Evolutionary conservation across 83 land plant species (phyloP), one percentile per base, ranked within the genome.

Genomic region (Diphasiastrum complanatum): DNA sequence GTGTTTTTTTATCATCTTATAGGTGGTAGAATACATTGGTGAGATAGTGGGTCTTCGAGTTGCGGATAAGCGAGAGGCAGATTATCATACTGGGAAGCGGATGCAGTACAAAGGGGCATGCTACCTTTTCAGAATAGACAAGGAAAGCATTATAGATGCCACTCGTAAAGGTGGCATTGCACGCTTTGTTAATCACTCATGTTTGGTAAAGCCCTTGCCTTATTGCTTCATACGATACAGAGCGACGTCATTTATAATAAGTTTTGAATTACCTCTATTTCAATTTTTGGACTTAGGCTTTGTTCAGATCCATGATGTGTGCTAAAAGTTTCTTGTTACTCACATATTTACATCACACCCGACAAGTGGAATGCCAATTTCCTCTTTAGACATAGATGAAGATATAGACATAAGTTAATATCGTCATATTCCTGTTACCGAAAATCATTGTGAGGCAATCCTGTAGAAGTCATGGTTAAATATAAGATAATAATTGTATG

Each of bases 11-110:
- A n/a, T n/a, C 6, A 2, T 45, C 36, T 45, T 26, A 1, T 60
- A 86, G 92, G 92, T 86, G 23, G 92, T 84, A 37, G 92, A 86
- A 73, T 86, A 86, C 77, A 77, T 86, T 29, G 92, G 92, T 66
- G 92, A 86, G 67, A 77, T 86, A 26, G 82, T 86, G 46, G 92
- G 92, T n/a, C 68, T 66, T 3, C 82, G 85, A 11, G 88, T 86
- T 47, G 88, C 92, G 33, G 92, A 86, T 71, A 86, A 84, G 70
- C 79, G 92, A 53, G 92, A 86, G 61, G 74, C 46, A 27, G 81
- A 83, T 33, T 86, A 86, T 60, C 79, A 73, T 46, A 76, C 88
- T 43, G 76, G 84, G 8, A 74, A 68, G 43, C 71, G 69, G 43
- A 29, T 86, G 35, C 88, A 78, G 38, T 75, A 78, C 51, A 77